Conservation (phyloP, 2,329 filamentous ascomycete species). For the Neurospora sp. region DNA sequence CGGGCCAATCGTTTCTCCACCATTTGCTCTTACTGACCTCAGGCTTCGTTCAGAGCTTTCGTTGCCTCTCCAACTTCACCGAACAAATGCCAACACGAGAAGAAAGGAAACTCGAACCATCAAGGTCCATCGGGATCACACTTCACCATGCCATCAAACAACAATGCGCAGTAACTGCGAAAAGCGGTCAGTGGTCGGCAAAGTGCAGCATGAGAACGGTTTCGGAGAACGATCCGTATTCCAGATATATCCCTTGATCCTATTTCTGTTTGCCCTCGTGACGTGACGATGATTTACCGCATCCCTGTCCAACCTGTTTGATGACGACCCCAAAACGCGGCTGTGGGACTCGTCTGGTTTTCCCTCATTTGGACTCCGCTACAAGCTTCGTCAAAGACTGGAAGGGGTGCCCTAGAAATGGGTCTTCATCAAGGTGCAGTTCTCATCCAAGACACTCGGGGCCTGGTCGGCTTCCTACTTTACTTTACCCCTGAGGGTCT, state of each 20-base stretch:
- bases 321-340: neutral
- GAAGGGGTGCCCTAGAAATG: neutral
- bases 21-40: neutral
- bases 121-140: neutral
- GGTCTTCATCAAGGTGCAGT: neutral
- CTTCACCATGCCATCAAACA: neutral
- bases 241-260: neutral
- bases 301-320: neutral
- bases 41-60: neutral
- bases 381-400: neutral
- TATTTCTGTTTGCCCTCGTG: constrained; percentile 5
- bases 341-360: neutral
- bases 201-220: neutral
- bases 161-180: neutral
- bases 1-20: neutral
- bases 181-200: neutral
- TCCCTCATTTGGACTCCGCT: neutral
- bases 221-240: neutral
- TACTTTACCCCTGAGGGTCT: neutral
- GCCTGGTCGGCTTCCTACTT: neutral
- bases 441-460: neutral
- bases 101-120: neutral
- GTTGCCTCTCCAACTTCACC: neutral
- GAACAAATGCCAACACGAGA: neutral
- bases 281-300: constrained; percentile 4